Percentiles rank a stretch among this genome's conserved stretches.
Conservation (phyloP, 345 rosid species). For the Salix dunnii region DNA sequence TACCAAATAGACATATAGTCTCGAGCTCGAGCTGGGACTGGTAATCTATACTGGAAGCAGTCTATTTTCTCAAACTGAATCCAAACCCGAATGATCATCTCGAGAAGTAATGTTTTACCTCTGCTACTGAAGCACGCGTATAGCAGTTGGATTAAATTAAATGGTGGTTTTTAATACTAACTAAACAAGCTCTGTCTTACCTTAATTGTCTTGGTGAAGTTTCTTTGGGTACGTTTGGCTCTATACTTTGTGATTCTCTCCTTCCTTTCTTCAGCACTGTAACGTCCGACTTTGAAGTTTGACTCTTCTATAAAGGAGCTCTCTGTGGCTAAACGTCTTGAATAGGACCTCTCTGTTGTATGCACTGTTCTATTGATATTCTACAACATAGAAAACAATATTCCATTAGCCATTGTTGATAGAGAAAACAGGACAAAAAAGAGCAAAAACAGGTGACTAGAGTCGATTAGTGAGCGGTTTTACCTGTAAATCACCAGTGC, state of each 20-base stretch:
- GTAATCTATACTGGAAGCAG: not conserved
- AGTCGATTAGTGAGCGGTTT: not conserved
- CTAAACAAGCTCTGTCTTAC: constrained; percentile 24
- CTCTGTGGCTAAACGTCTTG: constrained; percentile 42
- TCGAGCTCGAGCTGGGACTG: not conserved
- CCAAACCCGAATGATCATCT: not conserved
- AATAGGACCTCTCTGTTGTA: constrained; percentile 35
- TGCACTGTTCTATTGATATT: constrained; percentile 28
- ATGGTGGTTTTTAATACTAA: not conserved
- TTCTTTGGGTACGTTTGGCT: constrained; percentile 87
- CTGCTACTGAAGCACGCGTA: not conserved
- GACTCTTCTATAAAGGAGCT: constrained; percentile 50
- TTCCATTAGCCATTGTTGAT: not conserved
- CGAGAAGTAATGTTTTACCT: not conserved
- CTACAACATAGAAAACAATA: constrained; percentile 6
- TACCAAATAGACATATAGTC: too few relatives aligned
- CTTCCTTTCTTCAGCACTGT: constrained; percentile 78
- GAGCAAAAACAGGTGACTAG: constrained; percentile 15
- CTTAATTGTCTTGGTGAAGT: constrained; percentile 91
- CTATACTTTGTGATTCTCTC: constrained; percentile 82
- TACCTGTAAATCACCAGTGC: constrained; percentile 81
- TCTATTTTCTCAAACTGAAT: not conserved
- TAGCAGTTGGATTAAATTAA: not conserved
- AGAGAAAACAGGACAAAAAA: not conserved
- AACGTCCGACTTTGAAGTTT: constrained; percentile 66